Base-by-base conservation (phyloP, 2,329 filamentous ascomycete genomes). In the Xylariaceae sp. region DNA sequence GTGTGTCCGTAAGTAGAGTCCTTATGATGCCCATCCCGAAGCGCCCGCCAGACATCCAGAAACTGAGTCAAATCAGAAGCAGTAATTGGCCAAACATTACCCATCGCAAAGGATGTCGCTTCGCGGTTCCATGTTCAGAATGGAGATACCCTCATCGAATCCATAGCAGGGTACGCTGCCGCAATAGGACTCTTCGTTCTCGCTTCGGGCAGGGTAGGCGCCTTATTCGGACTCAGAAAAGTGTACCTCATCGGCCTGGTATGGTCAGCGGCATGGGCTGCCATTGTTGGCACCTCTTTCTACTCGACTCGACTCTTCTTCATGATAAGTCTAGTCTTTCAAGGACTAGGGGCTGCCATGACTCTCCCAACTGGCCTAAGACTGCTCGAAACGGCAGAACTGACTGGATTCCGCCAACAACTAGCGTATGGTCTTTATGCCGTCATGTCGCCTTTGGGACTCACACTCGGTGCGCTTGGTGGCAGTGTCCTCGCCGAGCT, bases 281-380 rank as follows among this genome's bases (percentile, higher is more conserved):
- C 83, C 11, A 62, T 81, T 1, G 76, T 75, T 3, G 83, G 82
- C 0, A 75, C 79, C 39, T 74, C 72, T 1, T 66, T 69, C 52
- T 78, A 77, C 58, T 75, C 74, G 4, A 65, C 53, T 2, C 54
- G 55, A 23, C 56, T 49, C 7, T 53, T 70, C 17, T 83, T 83
- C 65, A 75, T 81, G 60, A 73, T 79, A 42, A 75, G 76, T n/a
- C 76, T 83, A 4, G 81, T 79, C 0, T 69, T 85, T 2, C 83
- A 86, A 62, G 83, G 84, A 0, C 78, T 87, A 15, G 87, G 87
- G 0, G 82, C 84, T 0, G 84, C 85, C 0, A 75, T 89, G 39
- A 73, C 80, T 9, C 74, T 89, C 23, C 87, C 87, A 0, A 89
- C 88, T 62, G 84, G 77, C 0, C 72, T 89, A 18, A 86, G 85